phyloP scores from a whole-genome alignment of 2,329 filamentous ascomycete species.

The Penicillium hesseltinei region DNA sequence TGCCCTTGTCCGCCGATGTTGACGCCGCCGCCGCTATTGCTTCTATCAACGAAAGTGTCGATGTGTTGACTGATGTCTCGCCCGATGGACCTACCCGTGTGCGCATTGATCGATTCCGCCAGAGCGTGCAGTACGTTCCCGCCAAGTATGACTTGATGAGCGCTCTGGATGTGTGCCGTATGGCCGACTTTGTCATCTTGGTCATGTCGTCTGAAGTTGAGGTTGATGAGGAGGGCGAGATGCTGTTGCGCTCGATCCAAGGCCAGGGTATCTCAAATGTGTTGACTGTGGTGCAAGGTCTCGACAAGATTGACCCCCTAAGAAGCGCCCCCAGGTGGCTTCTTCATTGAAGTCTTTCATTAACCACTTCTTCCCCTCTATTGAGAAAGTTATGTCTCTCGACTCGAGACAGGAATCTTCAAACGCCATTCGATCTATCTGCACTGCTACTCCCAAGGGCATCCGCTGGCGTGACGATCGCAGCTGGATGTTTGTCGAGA shows the following conservation, averaged over 20 bases:
- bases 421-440: constrained; percentile 86
- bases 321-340: constrained; percentile 72
- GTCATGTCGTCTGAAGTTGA: constrained; percentile 79
- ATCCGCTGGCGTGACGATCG: constrained; percentile 93
- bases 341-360: constrained; percentile 88
- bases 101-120: constrained; percentile 86
- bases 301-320: constrained; percentile 78
- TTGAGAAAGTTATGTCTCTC: constrained; percentile 86
- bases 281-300: constrained; percentile 77
- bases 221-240: constrained; percentile 73
- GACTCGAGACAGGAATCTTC: constrained; percentile 87
- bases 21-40: constrained; percentile 66
- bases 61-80: constrained; percentile 66
- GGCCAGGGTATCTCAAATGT: constrained; percentile 92
- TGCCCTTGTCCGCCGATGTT: constrained; percentile 75
- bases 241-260: constrained; percentile 82
- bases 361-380: constrained; percentile 87
- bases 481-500: constrained; percentile 91
- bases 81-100: constrained; percentile 61
- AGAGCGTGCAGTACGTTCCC: constrained; percentile 83
- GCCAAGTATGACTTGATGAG: constrained; percentile 70
- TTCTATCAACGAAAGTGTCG: constrained; percentile 73
- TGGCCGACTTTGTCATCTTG: constrained; percentile 88
- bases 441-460: constrained; percentile 88
- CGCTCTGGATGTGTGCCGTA: constrained; percentile 78